These are phyloP conservation scores for Sugiyamaella valdiviana DNA, from an alignment of 805 yeast species.

Conservation along the genomic window DNA sequence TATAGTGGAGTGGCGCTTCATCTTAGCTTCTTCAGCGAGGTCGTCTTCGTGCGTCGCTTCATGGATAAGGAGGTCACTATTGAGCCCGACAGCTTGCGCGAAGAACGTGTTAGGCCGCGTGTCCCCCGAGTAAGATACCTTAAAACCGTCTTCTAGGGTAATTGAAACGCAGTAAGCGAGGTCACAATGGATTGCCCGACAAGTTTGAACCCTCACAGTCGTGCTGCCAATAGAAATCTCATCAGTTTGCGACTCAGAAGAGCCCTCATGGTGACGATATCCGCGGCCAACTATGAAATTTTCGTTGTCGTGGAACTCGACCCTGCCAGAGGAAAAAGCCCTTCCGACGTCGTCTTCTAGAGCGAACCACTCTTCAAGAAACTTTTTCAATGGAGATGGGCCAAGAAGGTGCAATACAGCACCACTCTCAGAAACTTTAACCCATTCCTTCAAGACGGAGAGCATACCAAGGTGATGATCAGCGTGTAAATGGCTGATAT, in stretches of 20 bases:
- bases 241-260: neutral
- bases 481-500: slow-evolving; percentile 88
- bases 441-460: slow-evolving; percentile 65
- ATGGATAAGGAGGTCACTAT: slow-evolving; percentile 74
- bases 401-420: slow-evolving; percentile 49
- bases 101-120: slow-evolving; percentile 74
- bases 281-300: slow-evolving; percentile 41
- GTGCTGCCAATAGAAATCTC: neutral
- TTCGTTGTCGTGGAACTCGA: slow-evolving; percentile 56
- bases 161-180: slow-evolving; percentile 70
- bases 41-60: slow-evolving; percentile 90
- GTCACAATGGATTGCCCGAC: slow-evolving; percentile 79
- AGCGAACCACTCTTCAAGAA: slow-evolving; percentile 61
- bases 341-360: slow-evolving; percentile 35
- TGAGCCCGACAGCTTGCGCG: slow-evolving; percentile 52
- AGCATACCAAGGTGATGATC: slow-evolving; percentile 91
- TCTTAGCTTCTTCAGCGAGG: slow-evolving; percentile 66
- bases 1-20: slow-evolving; percentile 81
- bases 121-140: slow-evolving; percentile 88
- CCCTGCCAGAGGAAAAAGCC: slow-evolving; percentile 33
- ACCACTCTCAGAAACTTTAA: slow-evolving; percentile 13
- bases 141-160: slow-evolving; percentile 46
- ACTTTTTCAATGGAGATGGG: slow-evolving; percentile 69
- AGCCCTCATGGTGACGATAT: slow-evolving; percentile 10
- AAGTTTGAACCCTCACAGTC: slow-evolving; percentile 39